Evolutionary conservation across 257 asterid genomes (phyloP), one percentile per base, ranked within the genome.

Genomic region (Primulina tabacum): DNA sequence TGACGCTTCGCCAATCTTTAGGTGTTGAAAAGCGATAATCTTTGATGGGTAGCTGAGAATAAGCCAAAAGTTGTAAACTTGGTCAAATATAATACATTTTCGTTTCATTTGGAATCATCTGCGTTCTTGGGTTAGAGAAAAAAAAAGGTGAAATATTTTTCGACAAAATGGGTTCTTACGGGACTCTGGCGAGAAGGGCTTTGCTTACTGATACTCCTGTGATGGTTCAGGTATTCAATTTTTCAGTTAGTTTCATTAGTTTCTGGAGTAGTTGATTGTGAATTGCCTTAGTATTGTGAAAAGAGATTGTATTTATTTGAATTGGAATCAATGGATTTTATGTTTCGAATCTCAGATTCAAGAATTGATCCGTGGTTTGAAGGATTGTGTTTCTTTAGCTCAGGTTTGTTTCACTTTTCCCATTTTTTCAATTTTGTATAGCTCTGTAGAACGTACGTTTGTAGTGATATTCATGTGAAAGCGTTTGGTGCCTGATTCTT

Each of bases 381-480:
- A 88, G 75, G 97, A 78, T 82, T 84, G 86, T 84, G 79, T 89
- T 74, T 94, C 99, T 75, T 81, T 94, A 70, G 97, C 97, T 79
- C 99, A 94, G 97, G 99, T 94, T 85, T 89, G 82, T 88, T 82
- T 50, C 71, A 76, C 84, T 88, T 72, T 73, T 71, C 78, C 80
- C 86, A 82, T 76, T 81, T 21, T 21, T 21, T 21, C 24, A 21
- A 21, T 21, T 21, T 21, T 21, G 24, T 21, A 21, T 68, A 52
- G 24, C 43, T 66, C 71, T 59, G 58, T 60, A 61, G 55, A 34
- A 21, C 71, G 14, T 17, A 24, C 21, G 12, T 66, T 75, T 57
- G 71, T 62, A 61, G 32, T 74, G 11, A 67, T 77, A 70, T 53
- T 50, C 60, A 28, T 70, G 24, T 76, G 34, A 18, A 65, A 78